Base-by-base conservation (phyloP, 768 basidiomycete genomes). In the Agaricus blazei region DNA sequence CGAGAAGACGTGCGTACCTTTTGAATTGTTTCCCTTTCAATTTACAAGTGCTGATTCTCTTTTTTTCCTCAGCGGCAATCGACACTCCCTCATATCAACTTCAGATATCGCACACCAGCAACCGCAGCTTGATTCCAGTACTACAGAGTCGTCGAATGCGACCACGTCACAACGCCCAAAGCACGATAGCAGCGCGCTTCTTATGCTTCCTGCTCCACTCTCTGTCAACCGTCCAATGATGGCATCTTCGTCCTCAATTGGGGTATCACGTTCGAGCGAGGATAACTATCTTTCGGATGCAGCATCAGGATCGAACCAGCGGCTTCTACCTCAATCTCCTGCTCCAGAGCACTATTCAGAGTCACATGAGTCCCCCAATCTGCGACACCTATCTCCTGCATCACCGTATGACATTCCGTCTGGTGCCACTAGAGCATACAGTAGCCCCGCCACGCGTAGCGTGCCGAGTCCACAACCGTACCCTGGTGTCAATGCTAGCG, bases 1-100 rank as follows among this genome's bases (percentile, higher is more conserved):
- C 64, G 87, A 93, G 15, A 87, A 89, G 52, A 87, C 81, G 89
- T 89, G 66, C 58, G 83, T 74, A 19, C 19, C 6, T 4, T 31
- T 36, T 11, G n/a, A 15, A 11, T 24, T 19, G 31, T 36, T 15
- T 23, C 5, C 4, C 12, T 49, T 19, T 8, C 3, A 7, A 6
- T 34, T 49, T 19, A 12, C 40, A 41, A 15, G 29, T 11, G 51
- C 58, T 62, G 51, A 55, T 51, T 57, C 44, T 24, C 51, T 57
- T 44, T 24, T 24, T n/a, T 24, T 24, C 53, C 40, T 41, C 12
- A 64, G 56, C 60, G 58, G 70, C 58, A 79, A 81, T 58, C 79
- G 93, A 23, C 87, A 90, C 64, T 95, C 93, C 9, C 67, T 88
- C 65, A 81, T 84, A 15, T 95, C 92, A 2, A 85, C 84, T 43